Evolutionary conservation across 768 basidiomycete genomes (phyloP).

Genomic region (Collybia nuda): DNA sequence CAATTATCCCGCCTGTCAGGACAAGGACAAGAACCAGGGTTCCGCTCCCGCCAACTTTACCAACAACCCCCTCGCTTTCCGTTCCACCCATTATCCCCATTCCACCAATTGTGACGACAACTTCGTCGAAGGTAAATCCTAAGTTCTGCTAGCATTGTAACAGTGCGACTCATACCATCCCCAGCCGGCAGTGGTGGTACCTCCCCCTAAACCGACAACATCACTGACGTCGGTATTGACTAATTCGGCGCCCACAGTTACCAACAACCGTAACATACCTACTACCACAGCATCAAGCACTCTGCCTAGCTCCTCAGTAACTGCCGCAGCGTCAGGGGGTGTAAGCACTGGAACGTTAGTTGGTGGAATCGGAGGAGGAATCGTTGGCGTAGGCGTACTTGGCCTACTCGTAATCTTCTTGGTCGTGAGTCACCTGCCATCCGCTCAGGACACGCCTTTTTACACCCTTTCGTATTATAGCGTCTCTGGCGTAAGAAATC

Average conservation of each 20-base stretch:
- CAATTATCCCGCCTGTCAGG: no score
- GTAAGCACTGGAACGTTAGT: slow-evolving; percentile 22
- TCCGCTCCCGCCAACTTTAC: no score
- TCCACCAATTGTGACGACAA: no score
- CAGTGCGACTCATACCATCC: neutral
- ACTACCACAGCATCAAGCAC: neutral
- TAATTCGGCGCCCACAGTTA: neutral
- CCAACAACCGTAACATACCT: neutral
- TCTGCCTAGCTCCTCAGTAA: neutral
- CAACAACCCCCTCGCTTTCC: no score
- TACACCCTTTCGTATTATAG: slow-evolving; percentile 10
- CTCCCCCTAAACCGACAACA: slow-evolving; percentile 4
- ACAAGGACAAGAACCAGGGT: no score
- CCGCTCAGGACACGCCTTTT: neutral
- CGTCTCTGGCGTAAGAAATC: slow-evolving; percentile 33
- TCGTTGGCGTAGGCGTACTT: slow-evolving; percentile 17
- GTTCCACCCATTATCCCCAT: no score
- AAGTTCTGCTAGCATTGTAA: neutral
- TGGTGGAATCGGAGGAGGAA: slow-evolving; percentile 23
- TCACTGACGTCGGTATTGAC: neutral
- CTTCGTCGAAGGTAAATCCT: neutral
- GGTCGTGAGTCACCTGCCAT: slow-evolving; percentile 14
- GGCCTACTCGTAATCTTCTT: slow-evolving; percentile 21
- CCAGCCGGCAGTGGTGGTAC: neutral
- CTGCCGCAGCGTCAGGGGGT: slow-evolving; percentile 2